A percentile compares a stretch with the other conserved stretches of the same genome.
Evolutionary conservation across 176 grass and related monocot genomes (phyloP).

Genomic region (Triticum urartu): DNA sequence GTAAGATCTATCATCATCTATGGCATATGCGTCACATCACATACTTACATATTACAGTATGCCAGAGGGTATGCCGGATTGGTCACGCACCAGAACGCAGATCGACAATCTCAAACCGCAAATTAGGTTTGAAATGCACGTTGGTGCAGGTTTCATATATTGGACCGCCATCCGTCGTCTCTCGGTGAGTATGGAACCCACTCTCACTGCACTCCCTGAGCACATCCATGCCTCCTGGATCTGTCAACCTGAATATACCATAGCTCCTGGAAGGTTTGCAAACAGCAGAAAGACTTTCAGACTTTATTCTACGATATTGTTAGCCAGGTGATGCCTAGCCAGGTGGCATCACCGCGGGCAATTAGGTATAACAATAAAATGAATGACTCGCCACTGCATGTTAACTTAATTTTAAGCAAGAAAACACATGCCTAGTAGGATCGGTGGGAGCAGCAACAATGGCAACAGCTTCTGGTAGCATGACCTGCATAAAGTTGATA

Average conservation of each 20-base stretch:
- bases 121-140: conserved; percentile 72
- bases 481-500: conserved; percentile 52
- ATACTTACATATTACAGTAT: not conserved
- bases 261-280: conserved; percentile 53
- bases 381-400: not conserved
- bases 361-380: not conserved
- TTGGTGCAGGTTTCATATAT: conserved; percentile 74
- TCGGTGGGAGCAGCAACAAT: conserved; percentile 96
- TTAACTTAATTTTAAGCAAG: conserved; percentile 7
- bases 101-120: conserved; percentile 95
- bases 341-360: not conserved
- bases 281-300: conserved; percentile 16
- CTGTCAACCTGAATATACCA: conserved; percentile 90
- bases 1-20: not conserved
- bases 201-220: conserved; percentile 68
- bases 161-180: conserved; percentile 47
- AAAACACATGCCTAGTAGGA: conserved; percentile 58
- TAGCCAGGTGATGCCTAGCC: not conserved
- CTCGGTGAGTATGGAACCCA: conserved; percentile 72
- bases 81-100: conserved; percentile 56
- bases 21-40: not conserved
- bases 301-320: conserved; percentile 14
- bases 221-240: conserved; percentile 72
- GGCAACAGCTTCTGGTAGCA: conserved; percentile 91
- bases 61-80: not conserved